A percentile compares a stretch with the other conserved stretches of the same genome.
These are phyloP conservation scores for Platanthera guangdongensis DNA, from an alignment of 106 monocot genomes.

Conservation along the genomic window DNA sequence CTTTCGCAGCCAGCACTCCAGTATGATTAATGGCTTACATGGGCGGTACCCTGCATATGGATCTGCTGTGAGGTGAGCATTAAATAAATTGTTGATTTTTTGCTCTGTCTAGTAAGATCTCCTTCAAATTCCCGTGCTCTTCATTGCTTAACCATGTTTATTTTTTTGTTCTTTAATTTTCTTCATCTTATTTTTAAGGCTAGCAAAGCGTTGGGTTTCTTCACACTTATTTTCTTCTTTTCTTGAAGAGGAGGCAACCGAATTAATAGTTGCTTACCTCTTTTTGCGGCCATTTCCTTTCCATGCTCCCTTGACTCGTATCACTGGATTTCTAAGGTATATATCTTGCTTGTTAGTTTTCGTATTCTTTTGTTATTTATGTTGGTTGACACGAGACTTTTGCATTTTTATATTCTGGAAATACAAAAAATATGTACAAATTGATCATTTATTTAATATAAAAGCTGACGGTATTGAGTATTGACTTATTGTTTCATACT, in stretches of 20 bases:
- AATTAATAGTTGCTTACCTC: constrained; percentile 83
- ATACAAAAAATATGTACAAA: background rate
- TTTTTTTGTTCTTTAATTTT: background rate
- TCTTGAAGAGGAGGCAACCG: constrained; percentile 72
- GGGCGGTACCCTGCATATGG: constrained; percentile 75
- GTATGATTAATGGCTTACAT: constrained; percentile 96
- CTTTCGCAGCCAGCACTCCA: constrained; percentile 78
- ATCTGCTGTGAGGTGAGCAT: constrained; percentile 72
- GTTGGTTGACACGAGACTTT: background rate
- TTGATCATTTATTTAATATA: background rate
- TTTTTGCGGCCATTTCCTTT: constrained; percentile 88
- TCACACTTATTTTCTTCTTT: constrained; percentile 90
- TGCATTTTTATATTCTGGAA: background rate
- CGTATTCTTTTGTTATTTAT: background rate
- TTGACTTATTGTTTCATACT: background rate
- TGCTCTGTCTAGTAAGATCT: background rate
- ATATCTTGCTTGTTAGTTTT: constrained; percentile 2
- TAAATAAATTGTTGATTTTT: background rate
- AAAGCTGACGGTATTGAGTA: background rate
- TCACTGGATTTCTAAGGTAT: constrained; percentile 92
- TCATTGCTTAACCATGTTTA: background rate
- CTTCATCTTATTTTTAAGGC: constrained; percentile 36
- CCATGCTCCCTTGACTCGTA: constrained; percentile 56
- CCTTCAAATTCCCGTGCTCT: background rate
- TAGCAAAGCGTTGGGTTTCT: constrained; percentile 87